Conservation (phyloP, 352 stramenopile genomes). For the Paralagenidium karlingii region DNA sequence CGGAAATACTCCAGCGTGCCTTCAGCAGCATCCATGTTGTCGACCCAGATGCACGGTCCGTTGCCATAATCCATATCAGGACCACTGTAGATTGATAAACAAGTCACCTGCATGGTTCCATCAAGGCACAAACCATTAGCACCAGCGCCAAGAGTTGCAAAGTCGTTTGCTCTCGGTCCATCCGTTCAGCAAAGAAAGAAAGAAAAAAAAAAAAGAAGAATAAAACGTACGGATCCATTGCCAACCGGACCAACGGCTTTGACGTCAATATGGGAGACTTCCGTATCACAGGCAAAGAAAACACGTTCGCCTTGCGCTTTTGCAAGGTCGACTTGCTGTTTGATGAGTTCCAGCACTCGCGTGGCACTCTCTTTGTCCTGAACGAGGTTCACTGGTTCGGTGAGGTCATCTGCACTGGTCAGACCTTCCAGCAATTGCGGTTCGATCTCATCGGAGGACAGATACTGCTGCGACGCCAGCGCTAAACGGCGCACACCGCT, state of each 20-base stretch:
- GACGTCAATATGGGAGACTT: constrained; percentile 96
- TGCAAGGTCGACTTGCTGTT: too few species aligned
- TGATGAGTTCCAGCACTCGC: constrained; percentile 47
- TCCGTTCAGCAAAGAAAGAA: too few species aligned
- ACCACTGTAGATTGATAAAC: constrained; percentile 94
- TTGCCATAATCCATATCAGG: constrained; percentile 95
- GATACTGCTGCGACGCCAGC: constrained; percentile 40
- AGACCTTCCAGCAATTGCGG: constrained; percentile 35
- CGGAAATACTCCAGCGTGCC: constrained; percentile 68
- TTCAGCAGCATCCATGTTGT: constrained; percentile 87
- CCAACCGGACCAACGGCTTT: constrained; percentile 90
- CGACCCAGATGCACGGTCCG: constrained; percentile 82
- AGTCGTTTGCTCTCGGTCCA: too few species aligned
- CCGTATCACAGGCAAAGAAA: constrained; percentile 95
- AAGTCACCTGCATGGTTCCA: constrained; percentile 72
- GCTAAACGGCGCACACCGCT: too few species aligned
- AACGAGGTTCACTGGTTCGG: constrained; percentile 60
- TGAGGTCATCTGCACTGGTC: constrained; percentile 48
- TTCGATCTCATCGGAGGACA: constrained; percentile 61
- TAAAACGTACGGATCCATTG: constrained; percentile 74
- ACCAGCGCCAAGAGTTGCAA: not conserved
- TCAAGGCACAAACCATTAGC: not conserved
- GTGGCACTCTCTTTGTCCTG: constrained; percentile 51
- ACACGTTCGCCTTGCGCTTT: constrained; percentile 39
- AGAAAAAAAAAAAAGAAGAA: not conserved